Evolutionary conservation across 345 rosid genomes (phyloP).

Genomic region (Eucalyptus decipiens): DNA sequence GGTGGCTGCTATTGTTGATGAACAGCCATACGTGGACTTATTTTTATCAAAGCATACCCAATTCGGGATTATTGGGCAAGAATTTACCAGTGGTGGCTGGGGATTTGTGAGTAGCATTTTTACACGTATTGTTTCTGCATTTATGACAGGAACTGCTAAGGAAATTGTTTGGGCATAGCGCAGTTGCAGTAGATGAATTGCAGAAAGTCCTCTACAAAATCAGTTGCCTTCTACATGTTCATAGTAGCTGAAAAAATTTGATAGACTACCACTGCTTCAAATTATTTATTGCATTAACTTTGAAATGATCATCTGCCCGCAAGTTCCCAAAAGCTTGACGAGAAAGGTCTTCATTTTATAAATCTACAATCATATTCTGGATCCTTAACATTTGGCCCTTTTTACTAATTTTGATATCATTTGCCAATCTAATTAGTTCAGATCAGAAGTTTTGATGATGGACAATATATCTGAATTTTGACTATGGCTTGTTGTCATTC

Average conservation of each 20-base stretch:
- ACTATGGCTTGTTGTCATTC: not conserved
- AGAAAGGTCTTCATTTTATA: not conserved
- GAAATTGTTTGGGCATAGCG: not conserved
- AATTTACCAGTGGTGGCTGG: slow-evolving; percentile 80
- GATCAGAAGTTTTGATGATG: not conserved
- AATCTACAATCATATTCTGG: not conserved
- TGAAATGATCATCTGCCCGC: not conserved
- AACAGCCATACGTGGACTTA: slow-evolving; percentile 64
- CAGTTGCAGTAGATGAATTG: not conserved
- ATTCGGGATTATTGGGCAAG: slow-evolving; percentile 66
- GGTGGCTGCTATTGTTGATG: slow-evolving; percentile 80
- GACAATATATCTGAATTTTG: not conserved
- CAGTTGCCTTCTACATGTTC: not conserved
- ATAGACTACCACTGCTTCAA: not conserved
- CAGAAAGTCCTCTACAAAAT: not conserved
- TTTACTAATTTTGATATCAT: not conserved
- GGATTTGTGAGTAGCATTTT: slow-evolving; percentile 70
- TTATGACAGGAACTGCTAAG: not conserved
- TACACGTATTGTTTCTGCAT: not conserved
- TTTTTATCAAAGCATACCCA: slow-evolving; percentile 42
- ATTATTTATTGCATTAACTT: not conserved
- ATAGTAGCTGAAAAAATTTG: not conserved
- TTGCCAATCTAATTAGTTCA: not conserved
- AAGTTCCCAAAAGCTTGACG: not conserved
- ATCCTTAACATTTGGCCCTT: not conserved